phyloP scores from a whole-genome alignment of 768 basidiomycete species.

The Austroboletus festivus region DNA sequence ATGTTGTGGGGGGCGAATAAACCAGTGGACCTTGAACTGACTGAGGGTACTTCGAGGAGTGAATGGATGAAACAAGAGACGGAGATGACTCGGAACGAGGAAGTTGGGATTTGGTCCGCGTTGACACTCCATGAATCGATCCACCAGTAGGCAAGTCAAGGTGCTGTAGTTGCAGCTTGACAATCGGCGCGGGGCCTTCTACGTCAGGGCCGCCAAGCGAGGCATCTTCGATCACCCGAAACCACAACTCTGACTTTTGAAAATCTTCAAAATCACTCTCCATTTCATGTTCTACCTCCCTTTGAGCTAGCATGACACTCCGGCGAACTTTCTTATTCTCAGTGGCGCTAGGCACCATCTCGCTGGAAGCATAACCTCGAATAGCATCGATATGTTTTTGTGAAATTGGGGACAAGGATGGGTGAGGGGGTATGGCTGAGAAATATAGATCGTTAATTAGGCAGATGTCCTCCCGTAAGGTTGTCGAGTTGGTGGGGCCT shows the following conservation, averaged over 20 bases:
- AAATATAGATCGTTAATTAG: slow-evolving; percentile 92
- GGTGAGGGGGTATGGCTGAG: slow-evolving; percentile 52
- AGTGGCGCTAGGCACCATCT: slow-evolving; percentile 38
- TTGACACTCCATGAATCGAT: neutral
- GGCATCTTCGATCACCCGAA: slow-evolving; percentile 77
- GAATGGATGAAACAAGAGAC: slow-evolving; percentile 21
- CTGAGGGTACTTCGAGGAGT: slow-evolving; percentile 14
- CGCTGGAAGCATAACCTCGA: slow-evolving; percentile 56
- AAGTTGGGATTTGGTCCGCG: slow-evolving; percentile 13
- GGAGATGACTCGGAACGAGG: slow-evolving; percentile 39
- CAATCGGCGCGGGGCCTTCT: neutral
- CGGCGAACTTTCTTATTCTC: slow-evolving; percentile 60
- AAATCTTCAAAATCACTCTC: slow-evolving; percentile 91
- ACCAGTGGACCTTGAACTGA: slow-evolving; percentile 17
- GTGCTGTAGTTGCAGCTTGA: slow-evolving; percentile 8
- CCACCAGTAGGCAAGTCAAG: slow-evolving; percentile 9
- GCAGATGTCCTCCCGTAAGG: slow-evolving; percentile 80
- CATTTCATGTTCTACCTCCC: slow-evolving; percentile 85
- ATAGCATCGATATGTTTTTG: slow-evolving; percentile 70
- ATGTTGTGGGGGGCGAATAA: slow-evolving; percentile 17
- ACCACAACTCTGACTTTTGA: slow-evolving; percentile 85
- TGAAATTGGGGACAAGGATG: slow-evolving; percentile 60
- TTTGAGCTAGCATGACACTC: slow-evolving; percentile 81
- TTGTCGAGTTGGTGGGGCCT: slow-evolving; percentile 53
- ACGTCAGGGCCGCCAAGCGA: slow-evolving; percentile 32